phyloP scores from a whole-genome alignment of 1,139 yeast genomes.

The Lodderomyces theae region DNA sequence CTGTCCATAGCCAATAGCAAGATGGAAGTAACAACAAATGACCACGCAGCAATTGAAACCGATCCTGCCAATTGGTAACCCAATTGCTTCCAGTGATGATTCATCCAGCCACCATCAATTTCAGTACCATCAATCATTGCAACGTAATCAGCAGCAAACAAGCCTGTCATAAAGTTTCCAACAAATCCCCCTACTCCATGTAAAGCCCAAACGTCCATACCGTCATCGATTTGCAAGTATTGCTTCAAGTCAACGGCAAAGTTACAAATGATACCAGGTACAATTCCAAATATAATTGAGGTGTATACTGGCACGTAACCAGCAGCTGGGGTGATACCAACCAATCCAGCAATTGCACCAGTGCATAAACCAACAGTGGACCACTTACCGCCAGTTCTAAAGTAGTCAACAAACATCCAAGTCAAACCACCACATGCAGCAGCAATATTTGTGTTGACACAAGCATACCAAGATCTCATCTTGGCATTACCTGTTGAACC shows the following conservation, averaged over 20 bases:
- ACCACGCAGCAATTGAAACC: slow-evolving; percentile 72
- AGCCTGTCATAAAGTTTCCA: slow-evolving; percentile 83
- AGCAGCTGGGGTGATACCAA: slow-evolving; percentile 96
- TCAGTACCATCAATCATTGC: slow-evolving; percentile 74
- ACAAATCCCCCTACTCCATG: slow-evolving; percentile 93
- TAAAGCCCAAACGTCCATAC: slow-evolving; percentile 89
- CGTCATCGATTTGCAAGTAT: slow-evolving; percentile 79
- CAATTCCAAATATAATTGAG: slow-evolving; percentile 76
- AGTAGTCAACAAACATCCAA: slow-evolving; percentile 90
- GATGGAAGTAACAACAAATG: slow-evolving; percentile 72
- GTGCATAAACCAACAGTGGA: slow-evolving; percentile 92
- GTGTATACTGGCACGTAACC: slow-evolving; percentile 93
- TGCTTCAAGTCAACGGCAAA: slow-evolving; percentile 79
- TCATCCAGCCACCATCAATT: slow-evolving; percentile 90
- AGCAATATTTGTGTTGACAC: slow-evolving; percentile 87
- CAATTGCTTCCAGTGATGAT: slow-evolving; percentile 83
- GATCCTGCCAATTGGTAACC: slow-evolving; percentile 93
- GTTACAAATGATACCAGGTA: slow-evolving; percentile 79
- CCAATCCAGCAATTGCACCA: slow-evolving; percentile 92
- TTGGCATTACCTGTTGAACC: slow-evolving; percentile 93
- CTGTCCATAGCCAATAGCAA: slow-evolving; percentile 71
- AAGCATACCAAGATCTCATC: slow-evolving; percentile 90
- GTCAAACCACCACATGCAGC: slow-evolving; percentile 90
- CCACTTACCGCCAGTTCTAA: slow-evolving; percentile 89
- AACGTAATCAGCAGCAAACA: slow-evolving; percentile 91